These are phyloP conservation scores for Trichophaea hybrida DNA, from an alignment of 2,329 filamentous ascomycete genomes.

Conservation along the genomic window DNA sequence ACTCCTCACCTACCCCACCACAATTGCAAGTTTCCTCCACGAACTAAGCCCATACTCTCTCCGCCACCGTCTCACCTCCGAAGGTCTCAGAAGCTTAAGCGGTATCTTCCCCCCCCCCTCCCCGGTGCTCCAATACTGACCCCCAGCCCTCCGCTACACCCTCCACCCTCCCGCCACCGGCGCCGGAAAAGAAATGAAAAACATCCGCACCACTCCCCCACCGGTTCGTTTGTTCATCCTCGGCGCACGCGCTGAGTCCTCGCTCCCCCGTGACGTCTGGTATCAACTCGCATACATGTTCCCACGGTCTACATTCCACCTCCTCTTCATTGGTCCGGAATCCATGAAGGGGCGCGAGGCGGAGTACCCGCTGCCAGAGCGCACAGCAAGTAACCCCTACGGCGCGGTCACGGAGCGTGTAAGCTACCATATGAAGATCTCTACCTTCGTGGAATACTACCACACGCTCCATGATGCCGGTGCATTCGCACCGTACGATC, in stretches of 20 bases:
- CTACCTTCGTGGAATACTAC: conserved; percentile 95
- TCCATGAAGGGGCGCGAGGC: conserved; percentile 87
- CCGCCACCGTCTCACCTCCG: conserved; percentile 60
- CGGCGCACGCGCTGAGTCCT: conserved; percentile 92
- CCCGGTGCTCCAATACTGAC: background rate
- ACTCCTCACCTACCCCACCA: conserved; percentile 84
- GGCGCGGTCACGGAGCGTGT: conserved; percentile 86
- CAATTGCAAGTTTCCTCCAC: conserved; percentile 79
- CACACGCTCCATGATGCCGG: conserved; percentile 87
- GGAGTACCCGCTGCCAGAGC: conserved; percentile 79
- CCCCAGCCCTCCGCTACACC: conserved; percentile 71
- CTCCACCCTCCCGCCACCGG: conserved; percentile 76
- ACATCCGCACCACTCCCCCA: conserved; percentile 68
- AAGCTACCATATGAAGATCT: conserved; percentile 83
- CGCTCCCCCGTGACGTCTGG: conserved; percentile 85
- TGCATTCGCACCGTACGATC: conserved; percentile 86
- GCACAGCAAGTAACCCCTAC: conserved; percentile 76
- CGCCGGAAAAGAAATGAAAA: conserved; percentile 57
- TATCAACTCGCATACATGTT: conserved; percentile 88
- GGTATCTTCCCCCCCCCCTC: conserved; percentile 42
- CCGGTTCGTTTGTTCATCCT: conserved; percentile 85
- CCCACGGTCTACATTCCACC: conserved; percentile 74
- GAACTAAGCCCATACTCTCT: conserved; percentile 88
- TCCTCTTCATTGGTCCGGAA: conserved; percentile 91
- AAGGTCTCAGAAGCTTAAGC: conserved; percentile 86